Evolutionary conservation across 2,329 filamentous ascomycete genomes (phyloP).

Genomic region (Fusarium oxysporum): DNA sequence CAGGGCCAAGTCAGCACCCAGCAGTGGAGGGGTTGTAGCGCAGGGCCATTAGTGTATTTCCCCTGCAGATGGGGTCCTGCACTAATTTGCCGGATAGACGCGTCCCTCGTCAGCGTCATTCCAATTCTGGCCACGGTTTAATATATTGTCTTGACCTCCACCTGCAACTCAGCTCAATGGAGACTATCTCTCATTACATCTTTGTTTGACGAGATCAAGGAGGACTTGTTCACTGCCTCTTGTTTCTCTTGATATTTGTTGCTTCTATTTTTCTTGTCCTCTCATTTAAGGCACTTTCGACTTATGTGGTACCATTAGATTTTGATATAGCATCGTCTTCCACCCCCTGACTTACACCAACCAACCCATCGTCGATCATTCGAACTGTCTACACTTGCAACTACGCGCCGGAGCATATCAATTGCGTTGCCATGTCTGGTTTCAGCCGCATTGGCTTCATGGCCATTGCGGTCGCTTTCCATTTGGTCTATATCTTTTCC

Average conservation of each 20-base stretch:
- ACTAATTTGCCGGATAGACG: conserved; percentile 27
- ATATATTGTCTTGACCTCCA: conserved; percentile 13
- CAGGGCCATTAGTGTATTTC: conserved; percentile 22
- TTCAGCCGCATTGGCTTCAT: conserved; percentile 82
- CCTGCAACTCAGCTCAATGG: conserved; percentile 11
- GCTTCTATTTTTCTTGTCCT: neutral
- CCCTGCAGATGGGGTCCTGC: conserved; percentile 16
- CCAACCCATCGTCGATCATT: conserved; percentile 4
- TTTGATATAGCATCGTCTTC: conserved; percentile 7
- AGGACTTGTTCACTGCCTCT: neutral
- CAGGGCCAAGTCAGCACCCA: neutral
- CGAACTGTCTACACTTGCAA: conserved; percentile 1
- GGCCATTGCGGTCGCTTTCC: conserved; percentile 89
- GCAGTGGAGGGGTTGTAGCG: conserved; percentile 14
- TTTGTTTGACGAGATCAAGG: conserved; percentile 1
- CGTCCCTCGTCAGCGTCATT: conserved; percentile 32
- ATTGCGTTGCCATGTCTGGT: conserved; percentile 60
- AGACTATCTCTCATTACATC: conserved; percentile 15
- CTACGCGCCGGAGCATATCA: neutral
- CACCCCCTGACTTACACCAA: conserved; percentile 40
- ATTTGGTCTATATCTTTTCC: conserved; percentile 91
- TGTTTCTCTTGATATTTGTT: neutral
- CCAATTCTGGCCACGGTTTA: conserved; percentile 42
- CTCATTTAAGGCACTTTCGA: conserved; percentile 21
- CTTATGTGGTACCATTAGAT: neutral